Evolutionary conservation across 2,329 filamentous ascomycete species (phyloP).

Genomic region (Neurospora crassa): DNA sequence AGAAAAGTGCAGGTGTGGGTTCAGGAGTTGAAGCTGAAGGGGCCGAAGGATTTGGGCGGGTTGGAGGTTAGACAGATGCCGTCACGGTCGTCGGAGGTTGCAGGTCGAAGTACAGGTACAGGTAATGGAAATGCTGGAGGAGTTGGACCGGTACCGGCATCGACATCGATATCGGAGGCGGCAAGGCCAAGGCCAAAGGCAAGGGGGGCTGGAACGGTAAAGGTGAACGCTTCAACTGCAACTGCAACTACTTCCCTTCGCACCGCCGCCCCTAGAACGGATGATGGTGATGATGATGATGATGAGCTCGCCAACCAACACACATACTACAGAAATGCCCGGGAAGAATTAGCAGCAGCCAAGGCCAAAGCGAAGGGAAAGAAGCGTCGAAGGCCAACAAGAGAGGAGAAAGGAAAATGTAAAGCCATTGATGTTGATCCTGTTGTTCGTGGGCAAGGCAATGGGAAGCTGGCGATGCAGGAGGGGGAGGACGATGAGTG

Average conservation of each 20-base stretch:
- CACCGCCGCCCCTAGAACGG: too few relatives aligned
- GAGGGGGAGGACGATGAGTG: neutral
- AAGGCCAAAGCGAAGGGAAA: neutral
- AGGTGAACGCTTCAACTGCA: neutral
- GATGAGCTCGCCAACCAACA: neutral
- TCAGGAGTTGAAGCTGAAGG: conserved; percentile 4
- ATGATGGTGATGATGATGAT: too few relatives aligned
- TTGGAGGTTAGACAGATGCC: neutral
- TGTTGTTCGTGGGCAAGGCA: accelerated
- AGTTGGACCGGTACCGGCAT: too few relatives aligned
- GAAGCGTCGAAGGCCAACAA: neutral
- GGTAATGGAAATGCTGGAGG: too few relatives aligned
- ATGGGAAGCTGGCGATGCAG: neutral
- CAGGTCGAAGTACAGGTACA: neutral
- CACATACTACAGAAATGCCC: too few relatives aligned
- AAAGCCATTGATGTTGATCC: neutral
- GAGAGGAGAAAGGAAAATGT: neutral
- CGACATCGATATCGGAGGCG: too few relatives aligned
- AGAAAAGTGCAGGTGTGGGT: conserved; percentile 8
- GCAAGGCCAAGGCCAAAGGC: too few relatives aligned
- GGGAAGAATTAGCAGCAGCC: neutral
- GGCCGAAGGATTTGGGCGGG: conserved; percentile 13
- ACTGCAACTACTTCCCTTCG: neutral
- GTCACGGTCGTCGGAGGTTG: neutral
- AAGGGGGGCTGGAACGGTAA: neutral